Evolutionary conservation across 371 early-diverging fungal genomes (phyloP).

Genomic region (Mycotypha africana): DNA sequence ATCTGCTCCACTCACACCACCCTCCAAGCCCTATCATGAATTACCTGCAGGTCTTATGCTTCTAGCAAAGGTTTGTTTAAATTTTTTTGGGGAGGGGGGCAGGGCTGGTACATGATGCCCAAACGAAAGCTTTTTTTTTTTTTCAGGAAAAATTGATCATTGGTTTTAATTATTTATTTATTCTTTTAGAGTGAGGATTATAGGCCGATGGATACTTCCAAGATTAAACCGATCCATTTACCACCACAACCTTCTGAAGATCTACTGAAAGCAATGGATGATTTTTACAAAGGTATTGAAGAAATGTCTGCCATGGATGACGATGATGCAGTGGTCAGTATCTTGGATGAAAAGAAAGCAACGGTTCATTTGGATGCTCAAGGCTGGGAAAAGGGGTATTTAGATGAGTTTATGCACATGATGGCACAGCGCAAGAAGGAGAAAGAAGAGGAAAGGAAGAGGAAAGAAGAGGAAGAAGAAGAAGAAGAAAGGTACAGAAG

Average conservation of each 20-base stretch:
- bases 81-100: too few relatives aligned
- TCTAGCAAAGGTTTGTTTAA: slow-evolving; percentile 30
- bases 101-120: too few relatives aligned
- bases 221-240: slow-evolving; percentile 26
- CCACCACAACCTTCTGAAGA: slow-evolving; percentile 20
- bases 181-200: slow-evolving; percentile 28
- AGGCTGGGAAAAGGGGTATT: slow-evolving; percentile 55
- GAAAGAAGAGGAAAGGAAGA: not conserved
- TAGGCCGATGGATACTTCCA: slow-evolving; percentile 35
- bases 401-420: slow-evolving; percentile 34
- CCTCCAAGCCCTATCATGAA: slow-evolving; percentile 42
- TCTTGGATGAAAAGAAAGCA: slow-evolving; percentile 18
- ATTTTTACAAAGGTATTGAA: slow-evolving; percentile 44
- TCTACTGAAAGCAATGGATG: slow-evolving; percentile 28
- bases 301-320: slow-evolving; percentile 14
- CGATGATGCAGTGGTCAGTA: too few relatives aligned
- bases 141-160: too few relatives aligned
- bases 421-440: slow-evolving; percentile 7
- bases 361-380: slow-evolving; percentile 33
- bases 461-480: not conserved
- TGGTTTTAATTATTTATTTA: not conserved
- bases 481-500: not conserved
- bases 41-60: slow-evolving; percentile 58
- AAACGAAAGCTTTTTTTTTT: not conserved
- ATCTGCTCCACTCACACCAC: slow-evolving; percentile 1